A percentile compares a stretch with the other conserved stretches of the same genome.
Evolutionary conservation across 768 basidiomycete species (phyloP).

Genomic region (Galerina marginata): DNA sequence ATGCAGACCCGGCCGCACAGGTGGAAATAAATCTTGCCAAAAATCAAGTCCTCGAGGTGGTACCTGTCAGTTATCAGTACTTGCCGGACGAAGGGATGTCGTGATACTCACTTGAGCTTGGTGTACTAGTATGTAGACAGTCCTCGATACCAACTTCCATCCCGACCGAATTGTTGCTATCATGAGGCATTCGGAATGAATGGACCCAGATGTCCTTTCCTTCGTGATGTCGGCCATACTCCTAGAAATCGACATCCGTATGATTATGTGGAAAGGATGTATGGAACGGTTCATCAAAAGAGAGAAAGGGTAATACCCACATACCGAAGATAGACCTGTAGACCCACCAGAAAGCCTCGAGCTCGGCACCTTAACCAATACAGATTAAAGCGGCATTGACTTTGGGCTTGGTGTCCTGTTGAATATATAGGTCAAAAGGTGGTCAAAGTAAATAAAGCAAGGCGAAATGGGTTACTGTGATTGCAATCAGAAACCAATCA

Average conservation of each 20-base stretch:
- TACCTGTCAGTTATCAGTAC: conserved; percentile 60
- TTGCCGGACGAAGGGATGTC: not conserved
- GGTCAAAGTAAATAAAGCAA: no score
- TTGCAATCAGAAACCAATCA: conserved; percentile 76
- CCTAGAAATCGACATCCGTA: conserved; percentile 88
- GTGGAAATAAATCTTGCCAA: conserved; percentile 98
- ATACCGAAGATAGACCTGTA: not conserved
- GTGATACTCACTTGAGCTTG: conserved; percentile 87
- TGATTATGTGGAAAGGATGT: conserved; percentile 97
- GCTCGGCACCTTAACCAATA: conserved; percentile 72
- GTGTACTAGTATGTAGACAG: conserved; percentile 98
- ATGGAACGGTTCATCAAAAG: conserved; percentile 10
- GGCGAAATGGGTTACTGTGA: conserved; percentile 47
- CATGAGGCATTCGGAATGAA: conserved; percentile 97
- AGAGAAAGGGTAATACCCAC: not conserved
- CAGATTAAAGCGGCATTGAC: conserved; percentile 72
- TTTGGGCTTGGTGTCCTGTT: conserved; percentile 73
- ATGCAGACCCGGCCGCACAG: no score
- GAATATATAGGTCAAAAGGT: not conserved
- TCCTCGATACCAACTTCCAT: conserved; percentile 99
- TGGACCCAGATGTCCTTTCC: conserved; percentile 98
- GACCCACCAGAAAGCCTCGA: conserved; percentile 60
- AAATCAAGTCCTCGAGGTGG: conserved; percentile 98
- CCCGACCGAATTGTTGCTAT: conserved; percentile 97
- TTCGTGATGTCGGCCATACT: conserved; percentile 93